Evolutionary conservation across 2,329 filamentous ascomycete genomes (phyloP).

Genomic region (Colletotrichum nymphaeae): DNA sequence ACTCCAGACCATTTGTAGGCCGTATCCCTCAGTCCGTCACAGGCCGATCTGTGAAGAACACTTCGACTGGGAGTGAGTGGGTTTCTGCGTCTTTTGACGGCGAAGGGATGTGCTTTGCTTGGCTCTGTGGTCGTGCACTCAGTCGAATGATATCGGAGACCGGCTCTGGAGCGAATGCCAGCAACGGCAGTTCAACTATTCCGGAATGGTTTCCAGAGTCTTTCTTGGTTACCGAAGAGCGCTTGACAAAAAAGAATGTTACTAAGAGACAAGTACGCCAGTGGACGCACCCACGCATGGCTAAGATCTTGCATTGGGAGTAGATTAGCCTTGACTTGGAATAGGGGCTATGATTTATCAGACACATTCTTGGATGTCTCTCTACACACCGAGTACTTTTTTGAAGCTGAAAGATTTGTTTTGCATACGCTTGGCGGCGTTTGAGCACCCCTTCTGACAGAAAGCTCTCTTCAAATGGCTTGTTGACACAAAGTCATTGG

Average conservation of each 20-base stretch:
- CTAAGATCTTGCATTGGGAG: neutral
- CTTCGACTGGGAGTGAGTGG: neutral
- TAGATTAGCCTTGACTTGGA: neutral
- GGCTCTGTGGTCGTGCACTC: neutral
- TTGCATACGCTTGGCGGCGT: too few species aligned
- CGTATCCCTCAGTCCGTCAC: neutral
- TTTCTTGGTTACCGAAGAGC: neutral
- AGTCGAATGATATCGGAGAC: neutral
- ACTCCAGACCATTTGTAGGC: neutral
- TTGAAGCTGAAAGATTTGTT: too few species aligned
- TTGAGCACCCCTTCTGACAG: too few species aligned
- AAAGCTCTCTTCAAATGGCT: too few species aligned
- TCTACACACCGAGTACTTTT: too few species aligned
- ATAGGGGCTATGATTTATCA: too few species aligned
- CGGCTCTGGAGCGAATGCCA: neutral
- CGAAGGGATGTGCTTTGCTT: neutral
- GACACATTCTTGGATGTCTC: too few species aligned
- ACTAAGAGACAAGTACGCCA: neutral
- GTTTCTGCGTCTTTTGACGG: neutral
- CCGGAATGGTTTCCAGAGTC: neutral
- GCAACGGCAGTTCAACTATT: neutral
- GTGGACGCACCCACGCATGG: neutral
- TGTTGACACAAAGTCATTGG: too few species aligned
- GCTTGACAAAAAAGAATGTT: neutral
- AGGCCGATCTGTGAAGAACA: neutral